A percentile compares a stretch with the other conserved stretches of the same genome.
Conservation (phyloP, 164 flowering plant species). For the Liriodendron chinense region DNA sequence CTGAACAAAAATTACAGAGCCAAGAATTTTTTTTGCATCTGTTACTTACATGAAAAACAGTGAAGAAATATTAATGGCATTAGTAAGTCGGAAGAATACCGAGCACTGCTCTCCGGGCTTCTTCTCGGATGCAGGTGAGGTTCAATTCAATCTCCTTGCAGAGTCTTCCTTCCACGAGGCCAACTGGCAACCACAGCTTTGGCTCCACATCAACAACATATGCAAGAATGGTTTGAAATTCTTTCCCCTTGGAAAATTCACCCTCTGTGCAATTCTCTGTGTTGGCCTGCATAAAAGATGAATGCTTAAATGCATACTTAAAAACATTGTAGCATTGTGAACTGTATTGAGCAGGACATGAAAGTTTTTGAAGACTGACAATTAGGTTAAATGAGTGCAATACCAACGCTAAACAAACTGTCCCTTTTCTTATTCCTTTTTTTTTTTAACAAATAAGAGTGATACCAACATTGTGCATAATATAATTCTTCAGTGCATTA, state of each 20-base stretch:
- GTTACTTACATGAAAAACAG: background rate
- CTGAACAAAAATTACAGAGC: background rate
- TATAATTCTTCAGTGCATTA: too few relatives aligned
- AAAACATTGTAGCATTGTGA: background rate
- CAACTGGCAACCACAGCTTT: constrained; percentile 76
- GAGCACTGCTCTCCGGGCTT: constrained; percentile 31
- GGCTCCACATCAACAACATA: constrained; percentile 72
- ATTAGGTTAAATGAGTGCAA: background rate
- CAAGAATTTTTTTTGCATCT: background rate
- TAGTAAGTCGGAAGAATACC: constrained; percentile 19
- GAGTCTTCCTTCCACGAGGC: constrained; percentile 71
- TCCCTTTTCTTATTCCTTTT: too few relatives aligned
- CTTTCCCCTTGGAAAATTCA: constrained; percentile 21
- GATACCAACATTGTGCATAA: too few relatives aligned
- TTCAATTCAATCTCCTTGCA: constrained; percentile 62
- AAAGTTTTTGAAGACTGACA: background rate
- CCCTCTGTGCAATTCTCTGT: constrained; percentile 14
- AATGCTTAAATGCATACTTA: background rate
- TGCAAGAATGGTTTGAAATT: constrained; percentile 42
- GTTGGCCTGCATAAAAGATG: constrained; percentile 25
- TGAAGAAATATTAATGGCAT: background rate
- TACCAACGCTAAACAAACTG: background rate
- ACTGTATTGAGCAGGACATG: background rate
- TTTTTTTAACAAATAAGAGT: too few relatives aligned
- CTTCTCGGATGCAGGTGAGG: constrained; percentile 48